These are phyloP conservation scores for Eremothecium cymbalariae DNA, from an alignment of 1,139 yeast genomes.

Conservation along the genomic window DNA sequence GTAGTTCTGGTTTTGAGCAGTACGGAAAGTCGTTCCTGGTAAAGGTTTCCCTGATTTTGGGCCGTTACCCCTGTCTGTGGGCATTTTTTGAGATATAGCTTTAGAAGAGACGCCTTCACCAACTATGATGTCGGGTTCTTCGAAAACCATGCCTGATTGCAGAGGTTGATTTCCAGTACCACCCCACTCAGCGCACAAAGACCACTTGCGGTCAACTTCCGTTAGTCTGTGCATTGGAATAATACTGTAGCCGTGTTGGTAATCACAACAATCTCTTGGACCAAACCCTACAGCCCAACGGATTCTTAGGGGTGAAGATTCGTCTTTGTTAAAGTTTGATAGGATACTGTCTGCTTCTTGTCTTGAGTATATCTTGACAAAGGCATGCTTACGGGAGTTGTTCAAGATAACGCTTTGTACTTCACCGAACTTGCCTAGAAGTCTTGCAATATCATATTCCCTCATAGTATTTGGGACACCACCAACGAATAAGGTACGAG, in stretches of 20 bases:
- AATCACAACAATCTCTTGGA: conserved; percentile 96
- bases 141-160: conserved; percentile 73
- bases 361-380: conserved; percentile 93
- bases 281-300: conserved; percentile 99
- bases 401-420: conserved; percentile 87
- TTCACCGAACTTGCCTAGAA: conserved; percentile 82
- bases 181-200: conserved; percentile 89
- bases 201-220: conserved; percentile 90
- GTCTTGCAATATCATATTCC: conserved; percentile 58
- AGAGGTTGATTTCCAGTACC: conserved; percentile 92
- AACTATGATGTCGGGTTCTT: conserved; percentile 95
- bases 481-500: conserved; percentile 88
- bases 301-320: conserved; percentile 59
- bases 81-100: conserved; percentile 83
- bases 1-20: conserved; percentile 18
- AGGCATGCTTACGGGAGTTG: conserved; percentile 87
- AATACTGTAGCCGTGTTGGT: conserved; percentile 79
- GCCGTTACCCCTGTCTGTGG: conserved; percentile 79
- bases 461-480: conserved; percentile 83
- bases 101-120: conserved; percentile 93
- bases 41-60: conserved; percentile 71
- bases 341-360: conserved; percentile 80
- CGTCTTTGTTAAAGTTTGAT: conserved; percentile 46
- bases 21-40: conserved; percentile 30
- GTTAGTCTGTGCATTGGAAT: conserved; percentile 83